phyloP scores from a whole-genome alignment of 371 early-diverging fungal species.

The Mucor velutinosus region DNA sequence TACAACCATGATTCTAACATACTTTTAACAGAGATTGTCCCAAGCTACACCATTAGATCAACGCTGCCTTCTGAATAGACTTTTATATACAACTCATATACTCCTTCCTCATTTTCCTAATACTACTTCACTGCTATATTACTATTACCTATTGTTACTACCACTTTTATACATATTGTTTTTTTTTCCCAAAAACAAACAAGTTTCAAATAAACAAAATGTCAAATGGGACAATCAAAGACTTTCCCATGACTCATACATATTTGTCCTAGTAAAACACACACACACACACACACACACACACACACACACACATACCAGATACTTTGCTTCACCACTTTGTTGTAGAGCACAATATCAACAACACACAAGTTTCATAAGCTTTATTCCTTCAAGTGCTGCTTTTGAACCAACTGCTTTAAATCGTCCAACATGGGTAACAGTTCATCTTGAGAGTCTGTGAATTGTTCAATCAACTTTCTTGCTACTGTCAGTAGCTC shows the following conservation, averaged over 20 bases:
- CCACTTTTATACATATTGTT: background rate
- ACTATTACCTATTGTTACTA: background rate
- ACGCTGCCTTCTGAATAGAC: background rate
- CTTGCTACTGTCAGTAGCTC: background rate
- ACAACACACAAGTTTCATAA: background rate
- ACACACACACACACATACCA: no score
- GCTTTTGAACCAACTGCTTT: background rate
- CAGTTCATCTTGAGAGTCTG: background rate
- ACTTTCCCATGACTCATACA: no score
- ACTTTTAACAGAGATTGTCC: conserved; percentile 3
- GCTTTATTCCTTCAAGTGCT: background rate
- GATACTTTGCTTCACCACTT: background rate
- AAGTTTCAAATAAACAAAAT: conserved; percentile 1
- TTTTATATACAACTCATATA: background rate
- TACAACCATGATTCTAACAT: background rate
- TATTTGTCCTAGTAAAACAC: background rate
- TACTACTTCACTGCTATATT: background rate
- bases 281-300: no score
- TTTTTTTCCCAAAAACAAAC: background rate
- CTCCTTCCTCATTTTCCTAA: no score
- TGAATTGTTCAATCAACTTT: background rate
- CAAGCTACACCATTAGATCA: background rate
- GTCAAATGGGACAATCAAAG: background rate
- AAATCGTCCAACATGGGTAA: background rate
- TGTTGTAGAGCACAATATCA: background rate